A percentile compares a stretch with the other conserved stretches of the same genome.
phyloP scores from a whole-genome alignment of 1,284 basidiomycete genomes.

The Inonotus hispidus region DNA sequence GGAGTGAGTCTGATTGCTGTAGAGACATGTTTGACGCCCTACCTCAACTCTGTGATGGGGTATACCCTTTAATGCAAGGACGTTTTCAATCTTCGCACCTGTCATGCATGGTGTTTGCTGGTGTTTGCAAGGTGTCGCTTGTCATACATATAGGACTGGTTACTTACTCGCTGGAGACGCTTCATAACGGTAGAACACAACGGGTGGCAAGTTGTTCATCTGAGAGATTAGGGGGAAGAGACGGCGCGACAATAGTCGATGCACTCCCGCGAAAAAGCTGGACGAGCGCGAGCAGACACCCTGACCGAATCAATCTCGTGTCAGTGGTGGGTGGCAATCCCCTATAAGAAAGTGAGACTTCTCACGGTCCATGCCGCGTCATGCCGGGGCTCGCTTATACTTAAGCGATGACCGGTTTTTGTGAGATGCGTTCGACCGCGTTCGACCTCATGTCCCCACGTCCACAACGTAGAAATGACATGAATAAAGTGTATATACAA shows the following conservation, averaged over 20 bases:
- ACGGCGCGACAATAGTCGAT: not conserved
- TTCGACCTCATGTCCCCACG: no score
- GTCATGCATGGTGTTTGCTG: no score
- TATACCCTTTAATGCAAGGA: slow-evolving; percentile 44
- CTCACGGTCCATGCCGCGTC: no score
- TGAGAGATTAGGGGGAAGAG: slow-evolving; percentile 6
- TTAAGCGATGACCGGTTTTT: no score
- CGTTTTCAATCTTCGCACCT: slow-evolving; percentile 46
- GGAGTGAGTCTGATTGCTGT: not conserved
- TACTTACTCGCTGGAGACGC: slow-evolving; percentile 39
- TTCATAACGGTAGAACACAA: slow-evolving; percentile 19
- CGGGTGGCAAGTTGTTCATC: slow-evolving; percentile 7
- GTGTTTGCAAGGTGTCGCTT: not conserved
- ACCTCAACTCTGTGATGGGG: slow-evolving; percentile 45
- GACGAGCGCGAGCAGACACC: not conserved
- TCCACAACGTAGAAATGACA: no score
- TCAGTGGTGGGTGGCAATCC: no score
- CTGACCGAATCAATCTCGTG: not conserved
- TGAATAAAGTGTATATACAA: no score
- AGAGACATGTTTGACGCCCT: slow-evolving; percentile 2
- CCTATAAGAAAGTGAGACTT: no score
- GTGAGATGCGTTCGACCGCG: no score
- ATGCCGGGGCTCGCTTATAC: no score
- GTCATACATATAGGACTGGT: not conserved
- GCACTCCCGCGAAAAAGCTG: not conserved